Evolutionary conservation across 768 basidiomycete species (phyloP).

Genomic region (Lentinus tigrinus): DNA sequence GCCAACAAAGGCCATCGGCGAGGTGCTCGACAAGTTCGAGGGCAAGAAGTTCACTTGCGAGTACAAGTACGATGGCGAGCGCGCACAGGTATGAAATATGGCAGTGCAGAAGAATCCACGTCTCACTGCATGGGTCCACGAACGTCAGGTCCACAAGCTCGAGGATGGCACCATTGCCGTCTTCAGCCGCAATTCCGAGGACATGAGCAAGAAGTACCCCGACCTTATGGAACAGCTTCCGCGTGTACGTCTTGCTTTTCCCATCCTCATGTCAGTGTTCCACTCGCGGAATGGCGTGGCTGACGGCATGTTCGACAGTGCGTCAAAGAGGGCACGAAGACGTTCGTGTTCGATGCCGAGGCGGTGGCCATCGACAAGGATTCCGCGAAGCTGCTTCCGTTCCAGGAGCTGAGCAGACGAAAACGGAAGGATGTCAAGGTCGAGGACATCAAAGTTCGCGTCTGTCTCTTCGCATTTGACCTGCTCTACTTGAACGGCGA

Average conservation of each 20-base stretch:
- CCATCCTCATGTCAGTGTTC: background rate
- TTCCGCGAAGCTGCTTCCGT: conserved; percentile 88
- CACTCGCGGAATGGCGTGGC: background rate
- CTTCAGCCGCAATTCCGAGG: conserved; percentile 96
- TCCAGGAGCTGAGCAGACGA: conserved; percentile 93
- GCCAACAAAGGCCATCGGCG: conserved; percentile 97
- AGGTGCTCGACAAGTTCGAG: conserved; percentile 96
- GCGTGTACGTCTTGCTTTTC: conserved; percentile 44
- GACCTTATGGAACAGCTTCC: conserved; percentile 95
- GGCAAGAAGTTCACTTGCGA: conserved; percentile 95
- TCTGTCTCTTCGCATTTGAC: conserved; percentile 96
- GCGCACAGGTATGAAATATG: conserved; percentile 68
- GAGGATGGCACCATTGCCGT: conserved; percentile 83
- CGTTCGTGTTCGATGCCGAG: conserved; percentile 95
- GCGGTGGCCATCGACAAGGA: conserved; percentile 92
- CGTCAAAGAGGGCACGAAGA: conserved; percentile 76
- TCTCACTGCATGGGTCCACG: no score
- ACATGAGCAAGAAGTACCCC: conserved; percentile 99
- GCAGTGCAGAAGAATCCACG: background rate
- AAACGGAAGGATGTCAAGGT: conserved; percentile 98
- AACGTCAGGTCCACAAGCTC: conserved; percentile 73
- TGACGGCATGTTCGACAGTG: conserved; percentile 50
- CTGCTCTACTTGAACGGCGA: conserved; percentile 95
- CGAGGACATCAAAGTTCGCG: conserved; percentile 95
- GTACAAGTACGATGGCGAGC: conserved; percentile 99